These are phyloP conservation scores for Trametes punicea DNA, from an alignment of 768 basidiomycete species.

Conservation along the genomic window DNA sequence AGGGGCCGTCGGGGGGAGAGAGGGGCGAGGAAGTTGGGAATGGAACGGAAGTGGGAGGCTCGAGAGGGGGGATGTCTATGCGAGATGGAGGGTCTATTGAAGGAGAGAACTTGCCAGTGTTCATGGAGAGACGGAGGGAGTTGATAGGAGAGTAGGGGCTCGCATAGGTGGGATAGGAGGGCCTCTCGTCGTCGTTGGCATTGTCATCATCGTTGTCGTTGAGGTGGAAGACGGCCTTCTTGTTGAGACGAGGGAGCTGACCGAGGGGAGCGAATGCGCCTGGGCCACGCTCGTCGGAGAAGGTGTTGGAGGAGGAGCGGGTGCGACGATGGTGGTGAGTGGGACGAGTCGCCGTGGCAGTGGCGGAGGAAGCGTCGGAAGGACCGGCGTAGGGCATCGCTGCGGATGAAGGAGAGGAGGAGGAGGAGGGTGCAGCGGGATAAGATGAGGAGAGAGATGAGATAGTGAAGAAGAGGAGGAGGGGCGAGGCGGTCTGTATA, in stretches of 20 bases:
- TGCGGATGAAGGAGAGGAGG: not conserved
- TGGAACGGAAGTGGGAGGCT: conserved; percentile 31
- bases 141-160: conserved; percentile 23
- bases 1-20: conserved; percentile 23
- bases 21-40: conserved; percentile 41
- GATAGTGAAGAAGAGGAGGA: not conserved
- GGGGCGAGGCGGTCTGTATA: not conserved
- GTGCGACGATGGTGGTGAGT: conserved; percentile 28
- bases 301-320: conserved; percentile 30
- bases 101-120: conserved; percentile 25
- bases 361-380: conserved; percentile 15
- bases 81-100: conserved; percentile 19
- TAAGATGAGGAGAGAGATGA: not conserved
- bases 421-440: not conserved
- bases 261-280: conserved; percentile 51
- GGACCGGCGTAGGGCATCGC: conserved; percentile 29
- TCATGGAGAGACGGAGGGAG: conserved; percentile 27
- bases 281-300: conserved; percentile 39
- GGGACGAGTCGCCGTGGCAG: conserved; percentile 22
- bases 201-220: conserved; percentile 37
- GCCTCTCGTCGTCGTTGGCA: conserved; percentile 25
- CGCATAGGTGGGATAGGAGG: conserved; percentile 20
- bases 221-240: conserved; percentile 28
- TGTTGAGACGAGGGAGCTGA: conserved; percentile 42
- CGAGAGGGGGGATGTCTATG: conserved; percentile 23